Evolutionary conservation across 73 alveolate genomes (phyloP).

Genomic region (Tetrahymena thermophila): DNA sequence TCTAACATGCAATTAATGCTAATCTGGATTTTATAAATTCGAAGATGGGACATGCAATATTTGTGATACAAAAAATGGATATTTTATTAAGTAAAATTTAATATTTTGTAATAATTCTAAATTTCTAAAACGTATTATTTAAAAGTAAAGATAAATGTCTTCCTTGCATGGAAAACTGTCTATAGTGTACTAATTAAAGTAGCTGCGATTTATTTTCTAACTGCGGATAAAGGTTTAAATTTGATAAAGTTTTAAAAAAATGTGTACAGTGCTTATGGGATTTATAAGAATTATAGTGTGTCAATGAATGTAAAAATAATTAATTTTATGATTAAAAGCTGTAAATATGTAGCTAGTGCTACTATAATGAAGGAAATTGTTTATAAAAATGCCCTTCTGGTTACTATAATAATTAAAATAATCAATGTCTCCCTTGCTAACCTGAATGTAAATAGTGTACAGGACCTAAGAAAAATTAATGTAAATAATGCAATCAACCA

Average conservation of each 20-base stretch:
- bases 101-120: too few species aligned
- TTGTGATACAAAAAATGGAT: neutral
- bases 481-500: neutral
- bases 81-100: neutral
- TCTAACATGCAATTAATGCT: neutral
- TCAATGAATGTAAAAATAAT: neutral
- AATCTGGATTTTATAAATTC: neutral
- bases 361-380: neutral
- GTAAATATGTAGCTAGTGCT: neutral
- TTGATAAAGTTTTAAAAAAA: neutral
- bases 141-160: neutral
- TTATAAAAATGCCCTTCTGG: neutral
- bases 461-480: neutral
- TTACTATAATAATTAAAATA: too few species aligned
- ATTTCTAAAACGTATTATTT: neutral
- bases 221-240: neutral
- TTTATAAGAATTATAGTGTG: neutral
- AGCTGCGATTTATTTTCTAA: neutral
- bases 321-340: too few species aligned
- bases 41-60: neutral
- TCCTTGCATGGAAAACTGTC: neutral
- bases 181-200: neutral
- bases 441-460: neutral
- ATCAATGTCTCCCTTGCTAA: neutral
- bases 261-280: neutral